Percentiles rank a stretch among this genome's conserved stretches.
Evolutionary conservation across 78 protist species (phyloP).

Genomic region (Dictyostelium intermedium): DNA sequence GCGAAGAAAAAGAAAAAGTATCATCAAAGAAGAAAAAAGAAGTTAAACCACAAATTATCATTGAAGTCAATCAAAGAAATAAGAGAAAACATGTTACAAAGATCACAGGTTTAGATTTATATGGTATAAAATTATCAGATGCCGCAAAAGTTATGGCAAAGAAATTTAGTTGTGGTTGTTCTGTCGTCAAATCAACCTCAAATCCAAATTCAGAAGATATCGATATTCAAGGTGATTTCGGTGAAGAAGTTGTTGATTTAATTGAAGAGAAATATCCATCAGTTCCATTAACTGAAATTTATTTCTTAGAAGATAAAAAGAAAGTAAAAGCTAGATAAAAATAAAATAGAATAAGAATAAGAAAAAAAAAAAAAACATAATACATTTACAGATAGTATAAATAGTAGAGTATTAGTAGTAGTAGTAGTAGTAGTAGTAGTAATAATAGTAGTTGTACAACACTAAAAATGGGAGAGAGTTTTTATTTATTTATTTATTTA

Average conservation of each 20-base stretch:
- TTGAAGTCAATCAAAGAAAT: slow-evolving; percentile 65
- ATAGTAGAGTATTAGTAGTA: too few species aligned
- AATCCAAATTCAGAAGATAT: slow-evolving; percentile 21
- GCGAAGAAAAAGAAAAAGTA: slow-evolving; percentile 23
- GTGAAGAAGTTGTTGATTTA: slow-evolving; percentile 54
- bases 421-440: not conserved
- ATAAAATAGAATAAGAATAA: not conserved
- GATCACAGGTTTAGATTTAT: slow-evolving; percentile 58
- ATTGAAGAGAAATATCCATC: slow-evolving; percentile 41
- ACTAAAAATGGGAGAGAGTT: not conserved
- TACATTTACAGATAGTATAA: too few species aligned
- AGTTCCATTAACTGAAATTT: slow-evolving; percentile 3
- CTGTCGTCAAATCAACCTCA: slow-evolving; percentile 47
- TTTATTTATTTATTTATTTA: not conserved
- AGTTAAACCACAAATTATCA: slow-evolving; percentile 20
- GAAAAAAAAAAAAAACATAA: too few species aligned
- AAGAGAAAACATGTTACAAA: slow-evolving; percentile 75
- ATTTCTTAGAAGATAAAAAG: slow-evolving; percentile 44
- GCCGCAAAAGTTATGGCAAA: slow-evolving; percentile 75
- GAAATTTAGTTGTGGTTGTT: slow-evolving; percentile 81
- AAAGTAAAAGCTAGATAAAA: slow-evolving; percentile 47
- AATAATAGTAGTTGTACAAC: not conserved
- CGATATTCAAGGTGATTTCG: slow-evolving; percentile 73
- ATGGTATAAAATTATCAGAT: slow-evolving; percentile 74
- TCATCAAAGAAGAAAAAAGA: slow-evolving; percentile 40